These are phyloP conservation scores for Leptodontidium sp. DNA, from an alignment of 2,329 filamentous ascomycete genomes.

Conservation along the genomic window DNA sequence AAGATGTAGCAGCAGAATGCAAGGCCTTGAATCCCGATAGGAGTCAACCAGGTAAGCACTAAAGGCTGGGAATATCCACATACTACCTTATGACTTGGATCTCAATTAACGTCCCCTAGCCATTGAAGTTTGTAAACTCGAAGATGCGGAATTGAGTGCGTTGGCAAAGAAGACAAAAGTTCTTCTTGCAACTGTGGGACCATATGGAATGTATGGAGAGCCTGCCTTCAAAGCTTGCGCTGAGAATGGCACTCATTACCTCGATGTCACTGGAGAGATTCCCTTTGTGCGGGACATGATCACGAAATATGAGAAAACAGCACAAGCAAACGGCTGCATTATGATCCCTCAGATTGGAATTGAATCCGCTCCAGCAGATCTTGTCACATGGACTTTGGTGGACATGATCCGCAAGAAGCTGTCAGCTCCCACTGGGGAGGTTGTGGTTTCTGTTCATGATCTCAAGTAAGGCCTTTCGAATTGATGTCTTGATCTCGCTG, in stretches of 20 bases:
- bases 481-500: neutral
- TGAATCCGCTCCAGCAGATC: slow-evolving; percentile 69
- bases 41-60: slow-evolving; percentile 67
- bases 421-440: slow-evolving; percentile 59
- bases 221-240: slow-evolving; percentile 68
- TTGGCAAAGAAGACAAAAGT: slow-evolving; percentile 65
- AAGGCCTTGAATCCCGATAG: slow-evolving; percentile 74
- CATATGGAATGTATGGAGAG: slow-evolving; percentile 65
- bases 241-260: slow-evolving; percentile 68
- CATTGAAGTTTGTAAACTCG: slow-evolving; percentile 61
- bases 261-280: slow-evolving; percentile 69
- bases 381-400: slow-evolving; percentile 61
- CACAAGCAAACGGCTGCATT: slow-evolving; percentile 62
- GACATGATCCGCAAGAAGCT: slow-evolving; percentile 59
- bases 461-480: slow-evolving; percentile 48
- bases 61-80: neutral
- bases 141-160: slow-evolving; percentile 54
- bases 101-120: slow-evolving; percentile 46
- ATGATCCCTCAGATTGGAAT: slow-evolving; percentile 69
- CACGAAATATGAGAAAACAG: slow-evolving; percentile 61
- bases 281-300: slow-evolving; percentile 68
- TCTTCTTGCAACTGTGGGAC: slow-evolving; percentile 66
- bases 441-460: slow-evolving; percentile 59
- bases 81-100: neutral
- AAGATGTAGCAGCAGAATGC: slow-evolving; percentile 71